A percentile compares a stretch with the other conserved stretches of the same genome.
These are phyloP conservation scores for Trichomonas tenax DNA, from an alignment of 208 protist genomes.

Conservation along the genomic window DNA sequence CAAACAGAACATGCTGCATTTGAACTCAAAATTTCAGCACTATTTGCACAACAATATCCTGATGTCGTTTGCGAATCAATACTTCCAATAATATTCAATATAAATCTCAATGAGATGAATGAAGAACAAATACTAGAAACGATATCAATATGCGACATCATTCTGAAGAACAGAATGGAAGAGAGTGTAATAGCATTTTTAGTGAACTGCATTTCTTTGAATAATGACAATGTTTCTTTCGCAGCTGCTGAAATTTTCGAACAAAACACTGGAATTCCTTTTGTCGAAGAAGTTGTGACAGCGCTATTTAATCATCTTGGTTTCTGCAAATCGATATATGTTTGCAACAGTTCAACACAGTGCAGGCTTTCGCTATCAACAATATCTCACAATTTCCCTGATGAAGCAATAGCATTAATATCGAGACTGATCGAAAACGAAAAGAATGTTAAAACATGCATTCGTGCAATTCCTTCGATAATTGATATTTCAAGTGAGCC, in stretches of 20 bases:
- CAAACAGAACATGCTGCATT: background rate
- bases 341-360: background rate
- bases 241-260: background rate
- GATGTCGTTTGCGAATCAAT: background rate
- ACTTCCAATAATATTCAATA: background rate
- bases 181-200: background rate
- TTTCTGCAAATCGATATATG: background rate
- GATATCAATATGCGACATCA: background rate
- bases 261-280: background rate
- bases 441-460: background rate
- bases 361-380: background rate
- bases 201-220: background rate
- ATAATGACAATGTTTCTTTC: background rate
- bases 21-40: background rate
- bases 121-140: background rate
- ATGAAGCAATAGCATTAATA: background rate
- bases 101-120: background rate
- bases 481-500: background rate
- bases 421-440: background rate
- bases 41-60: background rate
- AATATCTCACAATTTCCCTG: background rate
- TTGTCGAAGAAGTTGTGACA: background rate
- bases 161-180: background rate
- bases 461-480: background rate
- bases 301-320: background rate